Percentiles rank a stretch among this genome's conserved stretches.
phyloP scores from a whole-genome alignment of 2,329 filamentous ascomycete genomes.

The Pseudogymnoascus sp. region DNA sequence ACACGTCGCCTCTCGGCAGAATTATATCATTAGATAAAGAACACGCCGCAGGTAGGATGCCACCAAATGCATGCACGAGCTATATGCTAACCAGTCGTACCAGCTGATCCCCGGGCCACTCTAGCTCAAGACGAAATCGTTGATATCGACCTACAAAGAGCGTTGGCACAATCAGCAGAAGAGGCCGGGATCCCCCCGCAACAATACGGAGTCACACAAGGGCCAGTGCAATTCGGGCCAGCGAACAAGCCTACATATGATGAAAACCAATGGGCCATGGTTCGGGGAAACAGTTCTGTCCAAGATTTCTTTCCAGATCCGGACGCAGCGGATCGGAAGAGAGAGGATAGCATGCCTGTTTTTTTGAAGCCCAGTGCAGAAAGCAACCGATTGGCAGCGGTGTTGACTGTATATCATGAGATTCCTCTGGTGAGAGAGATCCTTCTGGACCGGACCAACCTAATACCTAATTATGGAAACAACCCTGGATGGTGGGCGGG shows the following conservation, averaged over 20 bases:
- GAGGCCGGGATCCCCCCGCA: slow-evolving; percentile 41
- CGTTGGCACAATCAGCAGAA: slow-evolving; percentile 46
- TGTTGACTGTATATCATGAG: slow-evolving; percentile 50
- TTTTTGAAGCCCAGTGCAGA: slow-evolving; percentile 40
- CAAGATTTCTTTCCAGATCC: slow-evolving; percentile 24
- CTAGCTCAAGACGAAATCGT: slow-evolving; percentile 23
- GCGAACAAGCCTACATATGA: slow-evolving; percentile 49
- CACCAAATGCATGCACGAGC: slow-evolving; percentile 13
- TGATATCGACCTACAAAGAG: slow-evolving; percentile 48
- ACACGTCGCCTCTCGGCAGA: slow-evolving; percentile 47
- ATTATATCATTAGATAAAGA: slow-evolving; percentile 40
- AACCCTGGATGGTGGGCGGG: slow-evolving; percentile 55
- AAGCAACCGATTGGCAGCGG: slow-evolving; percentile 36
- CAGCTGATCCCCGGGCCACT: slow-evolving; percentile 30
- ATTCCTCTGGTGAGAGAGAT: slow-evolving; percentile 51
- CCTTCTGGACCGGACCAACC: slow-evolving; percentile 37
- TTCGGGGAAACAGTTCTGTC: slow-evolving; percentile 31
- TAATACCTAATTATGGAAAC: slow-evolving; percentile 43
- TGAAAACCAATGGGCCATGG: slow-evolving; percentile 49
- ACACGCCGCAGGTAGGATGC: slow-evolving; percentile 34
- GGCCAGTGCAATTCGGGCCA: slow-evolving; percentile 48
- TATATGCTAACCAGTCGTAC: slow-evolving; percentile 22
- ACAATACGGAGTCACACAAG: slow-evolving; percentile 40
- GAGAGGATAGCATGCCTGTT: slow-evolving; percentile 38
- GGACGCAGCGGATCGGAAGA: slow-evolving; percentile 35